phyloP scores from a whole-genome alignment of 164 flowering plant species.

The Nelumbo lutea region DNA sequence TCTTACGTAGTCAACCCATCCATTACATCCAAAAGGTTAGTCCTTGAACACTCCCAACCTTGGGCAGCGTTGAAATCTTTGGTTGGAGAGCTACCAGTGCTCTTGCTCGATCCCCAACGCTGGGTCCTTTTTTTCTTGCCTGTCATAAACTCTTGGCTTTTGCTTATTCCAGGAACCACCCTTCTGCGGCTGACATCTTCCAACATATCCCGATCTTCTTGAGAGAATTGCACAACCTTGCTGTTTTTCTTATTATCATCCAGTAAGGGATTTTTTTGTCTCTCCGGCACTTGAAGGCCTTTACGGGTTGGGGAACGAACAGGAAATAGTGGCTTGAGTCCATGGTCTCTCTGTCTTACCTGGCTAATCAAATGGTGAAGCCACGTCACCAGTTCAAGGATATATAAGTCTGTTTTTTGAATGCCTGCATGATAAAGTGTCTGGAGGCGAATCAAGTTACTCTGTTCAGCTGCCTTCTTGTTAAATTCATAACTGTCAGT shows the following conservation, averaged over 20 bases:
- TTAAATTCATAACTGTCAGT: conserved; percentile 46
- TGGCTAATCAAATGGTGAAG: conserved; percentile 51
- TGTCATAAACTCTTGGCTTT: conserved; percentile 48
- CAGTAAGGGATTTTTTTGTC: background rate
- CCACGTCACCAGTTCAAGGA: conserved; percentile 55
- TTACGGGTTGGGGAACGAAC: conserved; percentile 34
- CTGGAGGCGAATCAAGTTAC: conserved; percentile 48
- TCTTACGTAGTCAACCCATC: conserved; percentile 34
- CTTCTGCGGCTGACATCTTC: conserved; percentile 33
- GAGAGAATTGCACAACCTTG: conserved; percentile 27
- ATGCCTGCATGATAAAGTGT: conserved; percentile 72
- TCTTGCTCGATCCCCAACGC: conserved; percentile 40
- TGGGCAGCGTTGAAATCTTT: conserved; percentile 13
- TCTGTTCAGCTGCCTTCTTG: conserved; percentile 27
- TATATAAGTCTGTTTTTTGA: conserved; percentile 44
- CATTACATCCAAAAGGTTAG: conserved; percentile 35
- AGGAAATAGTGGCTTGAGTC: conserved; percentile 30
- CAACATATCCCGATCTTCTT: conserved; percentile 43
- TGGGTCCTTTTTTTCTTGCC: conserved; percentile 18
- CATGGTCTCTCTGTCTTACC: conserved; percentile 39
- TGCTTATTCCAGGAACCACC: conserved; percentile 45
- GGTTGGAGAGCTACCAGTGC: conserved; percentile 51
- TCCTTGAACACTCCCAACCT: conserved; percentile 11
- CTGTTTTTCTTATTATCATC: background rate
- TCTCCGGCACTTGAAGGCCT: background rate